phyloP scores from a whole-genome alignment of 441 rosid genomes.

The Erodium texanum region DNA sequence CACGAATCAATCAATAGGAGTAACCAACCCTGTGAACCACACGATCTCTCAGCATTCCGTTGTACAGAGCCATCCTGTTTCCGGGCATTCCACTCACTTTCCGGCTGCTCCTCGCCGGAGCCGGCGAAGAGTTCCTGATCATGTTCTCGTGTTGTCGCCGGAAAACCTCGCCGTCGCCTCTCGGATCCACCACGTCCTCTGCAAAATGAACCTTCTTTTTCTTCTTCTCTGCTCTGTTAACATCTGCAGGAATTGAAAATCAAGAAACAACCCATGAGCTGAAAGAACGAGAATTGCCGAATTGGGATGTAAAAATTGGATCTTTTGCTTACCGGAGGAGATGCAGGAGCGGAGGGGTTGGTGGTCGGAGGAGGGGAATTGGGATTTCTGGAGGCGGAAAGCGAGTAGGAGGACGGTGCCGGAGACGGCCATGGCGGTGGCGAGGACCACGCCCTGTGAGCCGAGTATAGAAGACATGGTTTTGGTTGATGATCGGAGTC shows the following conservation, averaged over 20 bases:
- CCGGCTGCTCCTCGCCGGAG: constrained; percentile 15
- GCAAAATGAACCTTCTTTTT: constrained; percentile 54
- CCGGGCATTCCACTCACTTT: constrained; percentile 40
- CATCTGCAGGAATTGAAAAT: constrained; percentile 28
- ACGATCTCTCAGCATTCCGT: constrained; percentile 57
- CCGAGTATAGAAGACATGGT: constrained; percentile 32
- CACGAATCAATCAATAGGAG: constrained; percentile 22
- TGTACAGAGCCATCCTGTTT: constrained; percentile 56
- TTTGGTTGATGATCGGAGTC: constrained; percentile 11
- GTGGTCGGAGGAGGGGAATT: constrained; percentile 12
- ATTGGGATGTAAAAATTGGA: not conserved
- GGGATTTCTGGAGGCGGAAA: constrained; percentile 44
- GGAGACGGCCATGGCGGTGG: constrained; percentile 62
- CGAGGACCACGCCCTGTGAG: constrained; percentile 43
- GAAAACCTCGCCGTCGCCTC: constrained; percentile 38
- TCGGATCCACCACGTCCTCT: constrained; percentile 52
- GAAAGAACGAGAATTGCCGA: not conserved
- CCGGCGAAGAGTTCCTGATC: not conserved
- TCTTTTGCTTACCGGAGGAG: constrained; percentile 25
- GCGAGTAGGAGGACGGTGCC: constrained; percentile 57
- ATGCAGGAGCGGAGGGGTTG: constrained; percentile 36
- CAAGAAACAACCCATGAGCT: not conserved
- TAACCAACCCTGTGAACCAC: constrained; percentile 37
- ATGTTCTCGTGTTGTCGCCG: constrained; percentile 22
- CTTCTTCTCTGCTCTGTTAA: constrained; percentile 23